Base-by-base conservation (phyloP, 2,329 filamentous ascomycete genomes). In the Phyllosticta capitalensis region DNA sequence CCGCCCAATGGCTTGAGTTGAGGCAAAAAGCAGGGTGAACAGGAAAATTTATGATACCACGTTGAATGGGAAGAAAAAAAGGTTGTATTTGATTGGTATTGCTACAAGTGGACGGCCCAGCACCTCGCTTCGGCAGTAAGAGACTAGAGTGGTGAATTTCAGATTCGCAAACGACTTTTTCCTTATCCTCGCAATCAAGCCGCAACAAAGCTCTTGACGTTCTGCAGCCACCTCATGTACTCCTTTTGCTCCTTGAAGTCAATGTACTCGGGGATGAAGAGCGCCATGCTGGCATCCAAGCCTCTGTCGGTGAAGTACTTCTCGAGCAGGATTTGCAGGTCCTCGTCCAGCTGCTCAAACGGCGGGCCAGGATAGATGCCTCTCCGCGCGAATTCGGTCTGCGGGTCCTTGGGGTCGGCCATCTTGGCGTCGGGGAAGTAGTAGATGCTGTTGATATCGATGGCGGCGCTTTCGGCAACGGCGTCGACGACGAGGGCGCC, bases 161-260 rank as follows among this genome's bases (percentile, higher is more conserved):
- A 14, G 48, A 7, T 30, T 20, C 19, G 33, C 9, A 30, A 20
- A 54, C 38, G 7, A 9, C 22, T 26, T 28, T 45, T 54, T 50
- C 4, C 22, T 30, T 10, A 3, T 24, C 20, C 6, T 30, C 19
- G 9, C 58, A 14, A 17, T 56, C 56, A 60, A 30, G 53, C 54
- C 26, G 58, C 26, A 26, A 96, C 80, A 71, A 97, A 96, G 64
- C 77, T 79, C 84, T 92, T 94, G 75, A 96, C 83, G 71, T 88
- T 84, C 74, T 85, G 83, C 74, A 99, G 79, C 94, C 95, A 99
- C 65, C 82, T 79, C 63, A 95, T 79, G 76, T 99, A 99, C 82
- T 99, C 94, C 78, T 86, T 88, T 84, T 97, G 92, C 84, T 99
- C 94, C 86, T 99, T 99, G 77, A 89, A 84, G 72, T 97, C 91